Conservation (phyloP, 2,329 filamentous ascomycete species). For the Xylariomycetidae sp. region DNA sequence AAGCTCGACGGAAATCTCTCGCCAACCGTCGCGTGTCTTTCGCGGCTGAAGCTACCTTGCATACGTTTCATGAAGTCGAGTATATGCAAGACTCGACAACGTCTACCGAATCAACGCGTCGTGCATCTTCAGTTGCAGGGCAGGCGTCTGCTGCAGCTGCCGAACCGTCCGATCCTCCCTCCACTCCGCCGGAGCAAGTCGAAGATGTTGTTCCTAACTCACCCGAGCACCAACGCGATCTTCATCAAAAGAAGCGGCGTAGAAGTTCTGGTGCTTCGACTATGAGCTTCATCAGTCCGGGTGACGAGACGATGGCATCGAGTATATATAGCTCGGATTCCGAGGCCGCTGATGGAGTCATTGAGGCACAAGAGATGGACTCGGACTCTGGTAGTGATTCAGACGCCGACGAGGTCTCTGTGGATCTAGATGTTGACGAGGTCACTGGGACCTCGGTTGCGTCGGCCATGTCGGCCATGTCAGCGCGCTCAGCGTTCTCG, state of each 20-base stretch:
- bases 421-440: conserved; percentile 74
- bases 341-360: conserved; percentile 48
- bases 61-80: conserved; percentile 94
- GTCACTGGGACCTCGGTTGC: conserved; percentile 62
- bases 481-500: conserved; percentile 42
- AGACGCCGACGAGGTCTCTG: conserved; percentile 68
- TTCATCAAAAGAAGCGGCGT: conserved; percentile 56
- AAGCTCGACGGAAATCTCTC: conserved; percentile 85
- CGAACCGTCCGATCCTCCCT: conserved; percentile 50
- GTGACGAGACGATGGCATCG: conserved; percentile 65
- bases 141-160: conserved; percentile 27
- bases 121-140: conserved; percentile 55
- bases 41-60: conserved; percentile 91
- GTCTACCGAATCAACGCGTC: conserved; percentile 68
- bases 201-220: conserved; percentile 53
- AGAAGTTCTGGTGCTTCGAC: conserved; percentile 62
- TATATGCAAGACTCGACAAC: conserved; percentile 82
- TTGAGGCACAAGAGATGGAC: conserved; percentile 46
- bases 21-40: conserved; percentile 94
- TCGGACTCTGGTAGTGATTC: conserved; percentile 43
- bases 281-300: conserved; percentile 58
- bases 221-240: conserved; percentile 58
- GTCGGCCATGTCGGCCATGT: conserved; percentile 56
- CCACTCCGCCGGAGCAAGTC: conserved; percentile 55
- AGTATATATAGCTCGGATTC: conserved; percentile 70